Conservation (phyloP, 768 basidiomycete genomes). For the Cystofilobasidium ferigula region DNA sequence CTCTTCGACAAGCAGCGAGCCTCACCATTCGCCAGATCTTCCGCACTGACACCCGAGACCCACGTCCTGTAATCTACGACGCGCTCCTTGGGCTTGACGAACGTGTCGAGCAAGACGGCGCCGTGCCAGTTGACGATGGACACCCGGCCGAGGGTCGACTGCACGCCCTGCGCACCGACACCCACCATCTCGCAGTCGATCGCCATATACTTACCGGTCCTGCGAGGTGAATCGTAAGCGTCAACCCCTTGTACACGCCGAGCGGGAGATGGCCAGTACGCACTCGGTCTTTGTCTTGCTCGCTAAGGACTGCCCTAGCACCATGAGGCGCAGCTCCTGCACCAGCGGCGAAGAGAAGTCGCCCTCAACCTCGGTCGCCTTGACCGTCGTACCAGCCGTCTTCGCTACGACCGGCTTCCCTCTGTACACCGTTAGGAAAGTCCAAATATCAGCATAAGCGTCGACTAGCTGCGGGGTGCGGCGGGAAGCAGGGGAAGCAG, state of each 20-base stretch:
- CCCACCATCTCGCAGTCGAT: constrained; percentile 99
- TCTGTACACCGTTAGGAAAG: not conserved
- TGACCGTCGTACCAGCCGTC: not conserved
- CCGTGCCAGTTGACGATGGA: constrained; percentile 84
- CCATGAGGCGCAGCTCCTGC: constrained; percentile 35
- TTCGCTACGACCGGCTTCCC: not conserved
- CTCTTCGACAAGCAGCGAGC: too few species aligned
- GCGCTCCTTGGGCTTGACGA: constrained; percentile 71
- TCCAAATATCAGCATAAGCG: not conserved
- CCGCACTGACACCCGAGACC: constrained; percentile 68
- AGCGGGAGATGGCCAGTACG: constrained; percentile 13
- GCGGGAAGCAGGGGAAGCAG: not conserved
- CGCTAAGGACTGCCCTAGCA: constrained; percentile 32
- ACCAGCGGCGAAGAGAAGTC: constrained; percentile 28
- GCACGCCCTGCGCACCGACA: constrained; percentile 66
- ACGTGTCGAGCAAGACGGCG: constrained; percentile 64
- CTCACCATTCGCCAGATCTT: constrained; percentile 61
- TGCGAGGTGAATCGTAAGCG: constrained; percentile 37
- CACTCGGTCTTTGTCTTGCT: constrained; percentile 36
- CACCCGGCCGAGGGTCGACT: constrained; percentile 78
- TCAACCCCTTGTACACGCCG: constrained; percentile 21
- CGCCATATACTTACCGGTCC: constrained; percentile 63
- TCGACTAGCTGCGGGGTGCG: not conserved
- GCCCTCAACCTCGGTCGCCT: constrained; percentile 8
- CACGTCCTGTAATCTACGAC: constrained; percentile 89